Conservation (phyloP, 148 eudicot genomes). For the Cornus florida region DNA sequence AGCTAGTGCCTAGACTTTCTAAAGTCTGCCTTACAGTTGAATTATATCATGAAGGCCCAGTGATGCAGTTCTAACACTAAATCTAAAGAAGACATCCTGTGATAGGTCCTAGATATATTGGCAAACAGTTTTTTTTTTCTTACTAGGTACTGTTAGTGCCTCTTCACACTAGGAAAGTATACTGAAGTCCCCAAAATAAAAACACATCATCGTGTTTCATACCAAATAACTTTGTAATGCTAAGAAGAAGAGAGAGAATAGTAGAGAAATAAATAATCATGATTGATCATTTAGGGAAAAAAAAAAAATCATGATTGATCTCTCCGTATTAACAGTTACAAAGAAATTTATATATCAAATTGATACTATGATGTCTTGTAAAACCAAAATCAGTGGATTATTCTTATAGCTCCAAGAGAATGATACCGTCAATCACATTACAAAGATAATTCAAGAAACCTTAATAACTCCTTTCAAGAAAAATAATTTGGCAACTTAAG, state of each 20-base stretch:
- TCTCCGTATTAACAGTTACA: background rate
- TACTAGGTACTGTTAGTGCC: background rate
- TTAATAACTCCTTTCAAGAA: too few relatives aligned
- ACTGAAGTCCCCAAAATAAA: background rate
- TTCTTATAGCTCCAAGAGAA: background rate
- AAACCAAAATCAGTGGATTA: background rate
- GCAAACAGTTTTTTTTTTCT: background rate
- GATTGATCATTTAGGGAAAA: background rate
- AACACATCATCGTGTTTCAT: background rate
- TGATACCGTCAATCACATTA: background rate
- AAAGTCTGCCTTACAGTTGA: background rate
- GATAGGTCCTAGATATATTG: too few relatives aligned
- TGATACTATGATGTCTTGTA: background rate
- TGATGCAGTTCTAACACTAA: background rate
- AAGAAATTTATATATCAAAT: too few relatives aligned
- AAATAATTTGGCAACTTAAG: too few relatives aligned
- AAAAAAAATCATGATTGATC: background rate
- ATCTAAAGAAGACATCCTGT: background rate
- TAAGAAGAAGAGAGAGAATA: too few relatives aligned
- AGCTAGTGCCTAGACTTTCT: background rate
- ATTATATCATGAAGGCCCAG: background rate
- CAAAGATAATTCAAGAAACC: background rate
- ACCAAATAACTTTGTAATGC: background rate
- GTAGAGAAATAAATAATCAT: background rate
- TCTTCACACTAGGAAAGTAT: background rate